These are phyloP conservation scores for Ogataea paraovalis DNA, from an alignment of 805 yeast species.

Conservation along the genomic window DNA sequence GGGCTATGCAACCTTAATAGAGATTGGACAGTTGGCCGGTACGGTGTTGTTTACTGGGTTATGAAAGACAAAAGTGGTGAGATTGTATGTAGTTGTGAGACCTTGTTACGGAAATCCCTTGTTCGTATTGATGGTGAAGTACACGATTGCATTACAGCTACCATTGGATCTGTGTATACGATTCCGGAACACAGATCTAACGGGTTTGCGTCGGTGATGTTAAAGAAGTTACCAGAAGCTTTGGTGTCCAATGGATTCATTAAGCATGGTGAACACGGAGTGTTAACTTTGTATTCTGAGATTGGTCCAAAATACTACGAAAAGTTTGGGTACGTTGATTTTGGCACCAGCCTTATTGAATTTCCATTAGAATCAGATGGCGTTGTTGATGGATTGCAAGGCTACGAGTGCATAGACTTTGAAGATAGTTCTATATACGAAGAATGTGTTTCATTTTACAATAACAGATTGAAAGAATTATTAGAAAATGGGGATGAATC, in stretches of 20 bases:
- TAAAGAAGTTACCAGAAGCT: conserved; percentile 31
- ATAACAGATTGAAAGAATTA: not conserved
- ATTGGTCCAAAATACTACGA: conserved; percentile 63
- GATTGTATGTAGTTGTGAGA: conserved; percentile 30
- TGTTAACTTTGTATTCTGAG: conserved; percentile 62
- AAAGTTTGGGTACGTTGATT: conserved; percentile 50
- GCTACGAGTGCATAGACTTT: too few relatives aligned
- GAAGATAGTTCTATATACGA: not conserved
- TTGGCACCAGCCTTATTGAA: conserved; percentile 18
- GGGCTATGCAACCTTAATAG: conserved; percentile 22
- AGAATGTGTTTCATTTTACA: not conserved
- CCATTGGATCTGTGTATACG: conserved; percentile 60
- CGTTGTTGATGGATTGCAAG: not conserved
- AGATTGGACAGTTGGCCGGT: conserved; percentile 2
- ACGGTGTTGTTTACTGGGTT: conserved; percentile 27
- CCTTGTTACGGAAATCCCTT: conserved; percentile 22
- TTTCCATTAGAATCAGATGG: not conserved
- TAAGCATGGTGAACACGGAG: conserved; percentile 27
- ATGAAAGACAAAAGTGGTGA: conserved; percentile 19
- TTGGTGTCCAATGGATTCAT: conserved; percentile 5
- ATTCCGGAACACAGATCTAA: conserved; percentile 42
- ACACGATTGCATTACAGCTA: conserved; percentile 24
- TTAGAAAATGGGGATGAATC: not conserved
- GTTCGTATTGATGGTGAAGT: conserved; percentile 2
- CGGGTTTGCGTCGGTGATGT: conserved; percentile 53